Conservation (phyloP, 192 early-diverging fungal species). For the Coemansia sp. region DNA sequence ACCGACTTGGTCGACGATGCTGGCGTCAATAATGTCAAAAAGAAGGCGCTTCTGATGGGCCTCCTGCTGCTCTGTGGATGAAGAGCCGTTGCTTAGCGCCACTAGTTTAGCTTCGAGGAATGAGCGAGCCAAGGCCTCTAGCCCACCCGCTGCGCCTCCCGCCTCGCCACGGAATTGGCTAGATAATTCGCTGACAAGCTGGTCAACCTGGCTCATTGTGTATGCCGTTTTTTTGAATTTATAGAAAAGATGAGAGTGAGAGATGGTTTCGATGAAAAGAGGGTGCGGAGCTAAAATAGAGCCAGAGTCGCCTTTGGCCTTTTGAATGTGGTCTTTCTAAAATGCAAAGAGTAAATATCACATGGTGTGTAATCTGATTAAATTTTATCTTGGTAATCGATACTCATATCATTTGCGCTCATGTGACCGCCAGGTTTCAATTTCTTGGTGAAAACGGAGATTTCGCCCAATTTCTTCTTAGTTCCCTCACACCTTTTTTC, state of each 20-base stretch:
- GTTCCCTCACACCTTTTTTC: neutral
- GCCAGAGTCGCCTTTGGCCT: no score
- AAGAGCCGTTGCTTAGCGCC: neutral
- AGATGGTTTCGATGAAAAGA: neutral
- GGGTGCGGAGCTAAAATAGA: neutral
- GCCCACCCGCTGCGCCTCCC: constrained; percentile 16
- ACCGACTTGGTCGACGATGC: constrained; percentile 68
- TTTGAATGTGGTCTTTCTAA: no score
- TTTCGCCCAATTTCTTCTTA: neutral
- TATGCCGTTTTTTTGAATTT: neutral
- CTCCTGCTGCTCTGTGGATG: constrained; percentile 16
- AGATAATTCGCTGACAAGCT: constrained; percentile 31
- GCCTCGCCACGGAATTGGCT: constrained; percentile 32
- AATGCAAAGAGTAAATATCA: neutral
- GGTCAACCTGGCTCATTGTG: constrained; percentile 11
- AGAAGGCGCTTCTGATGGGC: constrained; percentile 3
- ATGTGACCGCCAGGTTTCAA: no score
- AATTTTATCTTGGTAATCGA: no score
- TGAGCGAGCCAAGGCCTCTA: neutral
- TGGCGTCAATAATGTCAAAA: constrained; percentile 57
- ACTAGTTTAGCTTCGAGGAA: constrained; percentile 23
- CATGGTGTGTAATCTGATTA: neutral
- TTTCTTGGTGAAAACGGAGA: no score
- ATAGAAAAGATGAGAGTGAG: neutral
- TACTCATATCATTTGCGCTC: no score